Base-by-base conservation (phyloP, 2,329 filamentous ascomycete genomes). In the Hirsutella minnesotensis region DNA sequence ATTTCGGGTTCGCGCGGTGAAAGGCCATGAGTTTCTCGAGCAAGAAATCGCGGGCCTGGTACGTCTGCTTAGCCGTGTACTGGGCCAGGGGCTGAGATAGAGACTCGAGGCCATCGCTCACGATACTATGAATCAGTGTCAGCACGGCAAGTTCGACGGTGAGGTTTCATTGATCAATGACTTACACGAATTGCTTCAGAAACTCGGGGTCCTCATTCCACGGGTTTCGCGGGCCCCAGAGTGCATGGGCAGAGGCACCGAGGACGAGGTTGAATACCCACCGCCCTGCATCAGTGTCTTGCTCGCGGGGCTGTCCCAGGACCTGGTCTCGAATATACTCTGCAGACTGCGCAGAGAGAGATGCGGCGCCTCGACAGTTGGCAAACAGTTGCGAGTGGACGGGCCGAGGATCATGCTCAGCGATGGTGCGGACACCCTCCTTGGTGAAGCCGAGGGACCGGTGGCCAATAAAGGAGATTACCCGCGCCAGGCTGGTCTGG, bases 201-300 rank as follows among this genome's bases (percentile, higher is more conserved):
- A 59, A 59, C 39, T 59, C 54, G 5, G 44, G 43, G 18, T 59
- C 56, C 45, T 54, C 51, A 3, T 53, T 49, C 56, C 56, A 59
- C 3, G 57, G 57, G 40, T 59, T 59, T 29, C 51, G 41, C 3
- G 49, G 47, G 4, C 57, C 57, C 57, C 57, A 59, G 18, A 58
- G 53, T 18, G 57, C 54, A 29, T 47, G 57, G 1, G 57, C 56
- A 8, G 57, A 53, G n/a, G 56, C 54, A n/a, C 56, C 52, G 8
- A 56, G 53, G 4, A 55, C 51, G 33, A 56, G 19, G 12, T 53
- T 49, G 42, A 59, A 59, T 22, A 59, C 47, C 56, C 55, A 59
- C 9, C 46, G 47, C 0, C 52, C 56, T 20, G 58, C 46, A 1
- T 46, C 30, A n/a, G 57, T 39, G 13, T 55, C 43, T 9, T 43